Evolutionary conservation across 192 early-diverging fungal genomes (phyloP).

Genomic region (Chytriomyces confervae): DNA sequence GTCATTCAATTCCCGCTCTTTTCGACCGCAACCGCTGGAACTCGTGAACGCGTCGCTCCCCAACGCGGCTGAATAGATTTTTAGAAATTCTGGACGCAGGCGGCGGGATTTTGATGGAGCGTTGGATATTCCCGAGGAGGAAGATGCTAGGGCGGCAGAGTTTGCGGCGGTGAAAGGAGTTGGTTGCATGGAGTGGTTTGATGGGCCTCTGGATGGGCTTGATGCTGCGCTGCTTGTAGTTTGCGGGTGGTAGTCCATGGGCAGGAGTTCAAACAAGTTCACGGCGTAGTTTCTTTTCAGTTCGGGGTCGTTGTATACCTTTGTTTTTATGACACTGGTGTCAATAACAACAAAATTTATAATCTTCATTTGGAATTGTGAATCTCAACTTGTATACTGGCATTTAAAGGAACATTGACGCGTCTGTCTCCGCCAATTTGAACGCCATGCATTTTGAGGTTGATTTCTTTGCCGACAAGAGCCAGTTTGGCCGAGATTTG

Average conservation of each 20-base stretch:
- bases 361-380: background rate
- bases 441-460: conserved; percentile 58
- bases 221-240: conserved; percentile 7
- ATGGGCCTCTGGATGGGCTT: conserved; percentile 21
- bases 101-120: conserved; percentile 32
- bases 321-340: background rate
- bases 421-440: conserved; percentile 55
- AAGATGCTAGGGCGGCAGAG: background rate
- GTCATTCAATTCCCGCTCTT: conserved; percentile 54
- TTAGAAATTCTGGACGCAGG: conserved; percentile 59
- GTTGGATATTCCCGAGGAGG: background rate
- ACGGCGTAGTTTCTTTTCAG: conserved; percentile 48
- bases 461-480: conserved; percentile 40
- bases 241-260: conserved; percentile 46
- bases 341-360: conserved; percentile 17
- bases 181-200: background rate
- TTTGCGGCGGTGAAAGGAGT: background rate
- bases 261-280: conserved; percentile 53
- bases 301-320: conserved; percentile 49
- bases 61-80: conserved; percentile 34
- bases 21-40: conserved; percentile 43
- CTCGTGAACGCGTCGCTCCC: conserved; percentile 50
- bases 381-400: conserved; percentile 48
- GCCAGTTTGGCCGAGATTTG: conserved; percentile 39
- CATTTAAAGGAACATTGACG: conserved; percentile 46